Evolutionary conservation across 257 asterid species (phyloP).

Genomic region (Jacaranda copaia): DNA sequence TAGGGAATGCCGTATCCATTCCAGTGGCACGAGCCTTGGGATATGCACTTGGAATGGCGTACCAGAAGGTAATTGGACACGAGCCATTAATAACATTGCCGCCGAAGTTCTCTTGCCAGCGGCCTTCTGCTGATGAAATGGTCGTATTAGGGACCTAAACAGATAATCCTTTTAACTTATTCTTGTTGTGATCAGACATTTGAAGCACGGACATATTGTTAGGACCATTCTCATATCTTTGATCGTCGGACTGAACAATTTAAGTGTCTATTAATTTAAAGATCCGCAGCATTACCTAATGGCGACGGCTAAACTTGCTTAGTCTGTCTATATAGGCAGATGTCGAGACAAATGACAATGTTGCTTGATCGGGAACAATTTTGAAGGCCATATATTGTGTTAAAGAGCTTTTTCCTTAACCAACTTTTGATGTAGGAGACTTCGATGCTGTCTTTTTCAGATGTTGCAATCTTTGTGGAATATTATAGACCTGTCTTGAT

Average conservation of each 20-base stretch:
- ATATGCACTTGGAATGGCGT: conserved; percentile 78
- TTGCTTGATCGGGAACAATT: background rate
- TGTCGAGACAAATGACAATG: background rate
- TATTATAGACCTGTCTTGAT: too few relatives aligned
- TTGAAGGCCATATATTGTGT: background rate
- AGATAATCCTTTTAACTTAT: conserved; percentile 3
- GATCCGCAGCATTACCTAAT: too few relatives aligned
- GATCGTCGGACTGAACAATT: background rate
- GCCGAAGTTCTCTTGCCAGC: conserved; percentile 54
- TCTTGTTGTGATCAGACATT: background rate
- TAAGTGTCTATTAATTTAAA: background rate
- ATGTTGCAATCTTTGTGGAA: too few relatives aligned
- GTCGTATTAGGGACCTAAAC: conserved; percentile 38
- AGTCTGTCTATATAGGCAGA: conserved; percentile 18
- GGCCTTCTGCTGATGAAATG: conserved; percentile 42
- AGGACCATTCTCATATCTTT: background rate
- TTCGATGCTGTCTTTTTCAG: too few relatives aligned
- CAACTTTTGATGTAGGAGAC: too few relatives aligned
- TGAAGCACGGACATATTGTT: background rate
- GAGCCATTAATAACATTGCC: conserved; percentile 70
- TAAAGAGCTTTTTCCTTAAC: too few relatives aligned
- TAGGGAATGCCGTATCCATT: conserved; percentile 86
- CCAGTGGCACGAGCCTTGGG: conserved; percentile 84
- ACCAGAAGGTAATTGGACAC: conserved; percentile 57
- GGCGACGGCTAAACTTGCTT: background rate